These are phyloP conservation scores for grape (Vitis vinifera) DNA, from an alignment of 164 flowering plant species.

Conservation along the genomic window DNA sequence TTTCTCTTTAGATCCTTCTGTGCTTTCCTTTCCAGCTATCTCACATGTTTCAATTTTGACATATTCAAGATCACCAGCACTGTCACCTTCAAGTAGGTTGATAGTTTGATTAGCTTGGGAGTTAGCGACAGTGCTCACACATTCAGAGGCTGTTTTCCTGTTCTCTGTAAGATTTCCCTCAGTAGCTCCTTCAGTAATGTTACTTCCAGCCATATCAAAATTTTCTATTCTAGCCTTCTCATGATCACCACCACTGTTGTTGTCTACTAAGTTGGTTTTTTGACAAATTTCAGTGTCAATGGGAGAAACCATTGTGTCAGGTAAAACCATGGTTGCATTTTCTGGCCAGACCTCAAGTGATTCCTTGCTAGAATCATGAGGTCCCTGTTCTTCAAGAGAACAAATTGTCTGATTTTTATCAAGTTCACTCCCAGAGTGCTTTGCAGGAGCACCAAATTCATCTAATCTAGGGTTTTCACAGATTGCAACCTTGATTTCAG, in stretches of 20 bases:
- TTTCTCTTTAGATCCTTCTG: conserved; percentile 1
- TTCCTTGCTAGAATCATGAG: conserved; percentile 5
- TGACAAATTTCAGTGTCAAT: conserved; percentile 12
- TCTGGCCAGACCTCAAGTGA: conserved; percentile 1
- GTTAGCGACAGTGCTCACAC: neutral
- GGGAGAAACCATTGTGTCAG: conserved; percentile 10
- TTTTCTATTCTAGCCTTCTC: conserved; percentile 13
- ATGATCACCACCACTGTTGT: conserved; percentile 7
- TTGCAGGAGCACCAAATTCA: conserved; percentile 10
- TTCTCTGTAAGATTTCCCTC: neutral
- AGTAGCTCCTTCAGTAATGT: neutral
- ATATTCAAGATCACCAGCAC: conserved; percentile 13
- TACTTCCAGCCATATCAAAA: conserved; percentile 1
- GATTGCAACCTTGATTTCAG: conserved; percentile 6
- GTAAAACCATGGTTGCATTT: neutral
- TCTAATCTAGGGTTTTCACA: conserved; percentile 9
- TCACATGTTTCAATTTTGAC: conserved; percentile 14
- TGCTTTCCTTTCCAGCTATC: conserved; percentile 3
- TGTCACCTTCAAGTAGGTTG: conserved; percentile 4
- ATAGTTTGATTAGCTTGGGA: conserved; percentile 5
- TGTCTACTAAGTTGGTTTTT: neutral
- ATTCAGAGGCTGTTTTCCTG: neutral
- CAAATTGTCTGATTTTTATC: conserved; percentile 5
- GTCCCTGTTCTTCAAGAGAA: conserved; percentile 17
- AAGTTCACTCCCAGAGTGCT: neutral